Percentiles rank a stretch among this genome's conserved stretches.
Conservation (phyloP, 1,284 basidiomycete species). For the Tremellales sp. region DNA sequence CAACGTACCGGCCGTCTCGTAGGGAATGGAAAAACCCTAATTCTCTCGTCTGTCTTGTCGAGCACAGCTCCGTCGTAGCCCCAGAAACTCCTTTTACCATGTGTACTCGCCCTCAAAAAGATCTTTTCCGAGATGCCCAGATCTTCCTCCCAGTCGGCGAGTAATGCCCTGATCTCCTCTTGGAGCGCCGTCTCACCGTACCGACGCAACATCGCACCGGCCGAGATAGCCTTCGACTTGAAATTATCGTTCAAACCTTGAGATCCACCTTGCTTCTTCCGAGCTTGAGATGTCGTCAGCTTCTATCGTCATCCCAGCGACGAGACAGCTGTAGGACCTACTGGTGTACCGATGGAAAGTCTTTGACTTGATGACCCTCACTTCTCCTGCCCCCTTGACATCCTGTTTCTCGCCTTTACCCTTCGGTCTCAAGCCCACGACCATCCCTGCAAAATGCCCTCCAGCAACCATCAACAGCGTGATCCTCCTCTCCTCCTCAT, state of each 20-base stretch:
- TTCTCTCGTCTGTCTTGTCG: slow-evolving; percentile 64
- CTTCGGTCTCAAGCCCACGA: slow-evolving; percentile 59
- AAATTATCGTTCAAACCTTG: slow-evolving; percentile 90
- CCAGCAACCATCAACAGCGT: slow-evolving; percentile 95
- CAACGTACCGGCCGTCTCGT: slow-evolving; percentile 77
- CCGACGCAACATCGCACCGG: slow-evolving; percentile 87
- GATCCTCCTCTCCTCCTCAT: slow-evolving; percentile 69
- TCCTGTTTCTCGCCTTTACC: slow-evolving; percentile 57
- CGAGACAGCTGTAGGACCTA: slow-evolving; percentile 45
- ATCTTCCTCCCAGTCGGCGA: slow-evolving; percentile 79
- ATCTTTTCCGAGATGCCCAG: slow-evolving; percentile 75
- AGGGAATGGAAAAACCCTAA: slow-evolving; percentile 88
- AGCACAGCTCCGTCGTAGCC: slow-evolving; percentile 72
- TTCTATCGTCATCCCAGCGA: background rate
- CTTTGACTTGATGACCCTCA: slow-evolving; percentile 82
- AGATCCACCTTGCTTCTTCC: slow-evolving; percentile 94
- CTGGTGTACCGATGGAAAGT: slow-evolving; percentile 99
- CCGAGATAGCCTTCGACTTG: slow-evolving; percentile 88
- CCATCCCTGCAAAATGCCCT: slow-evolving; percentile 92
- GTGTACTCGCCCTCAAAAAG: slow-evolving; percentile 79
- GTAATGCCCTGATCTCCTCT: slow-evolving; percentile 82
- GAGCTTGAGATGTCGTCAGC: slow-evolving; percentile 60
- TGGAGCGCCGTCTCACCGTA: slow-evolving; percentile 91
- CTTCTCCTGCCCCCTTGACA: slow-evolving; percentile 54
- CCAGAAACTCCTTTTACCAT: slow-evolving; percentile 80